Base-by-base conservation (phyloP, 2,329 filamentous ascomycete species). In the Ciborinia camelliae region DNA sequence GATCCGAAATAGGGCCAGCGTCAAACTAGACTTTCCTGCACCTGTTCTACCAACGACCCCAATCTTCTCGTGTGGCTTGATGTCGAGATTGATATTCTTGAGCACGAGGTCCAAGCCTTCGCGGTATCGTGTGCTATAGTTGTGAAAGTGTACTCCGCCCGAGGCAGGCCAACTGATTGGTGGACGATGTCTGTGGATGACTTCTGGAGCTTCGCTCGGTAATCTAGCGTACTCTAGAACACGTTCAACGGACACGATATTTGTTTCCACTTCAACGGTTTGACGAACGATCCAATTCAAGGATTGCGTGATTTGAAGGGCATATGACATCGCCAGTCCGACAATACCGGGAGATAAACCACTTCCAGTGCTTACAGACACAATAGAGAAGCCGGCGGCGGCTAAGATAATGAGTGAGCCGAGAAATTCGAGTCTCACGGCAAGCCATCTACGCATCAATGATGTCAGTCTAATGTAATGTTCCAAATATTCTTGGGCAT, bases 211-310 rank as follows among this genome's bases (percentile, higher is more conserved):
- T 80, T 99, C 95, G 76, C 90, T 95, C 32, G 94, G 93, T 68
- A 99, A 84, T 59, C 86, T 84, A 65, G 94, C 91, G 79, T 99
- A 99, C 78, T 99, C 96, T 58, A 99, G 87, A 55, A 99, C 93
- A 74, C 95, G 90, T 82, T 99, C 95, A 45, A 99, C 95, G 12
- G 94, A 97, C 53, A 99, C 94, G 74, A 99, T 99, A 78, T 99
- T 99, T n/a, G 94, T 98, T 82, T 99, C 96, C n/a, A 99, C 95
- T 78, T 99, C 96, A 41, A 99, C 95, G 0, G 93, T 97, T 79
- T 99, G 95, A 66, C 96, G 88, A 60, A 99, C 95, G 74, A 99
- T 97, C 95, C 95, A 99, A 81, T 98, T 99, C 73, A 99, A 84
- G 43, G 93, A 97, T 71, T 94, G 91, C 1, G 95, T 99, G 74